Evolutionary conservation across 176 grass and related monocot genomes (phyloP).

Genomic region (Triticum urartu): DNA sequence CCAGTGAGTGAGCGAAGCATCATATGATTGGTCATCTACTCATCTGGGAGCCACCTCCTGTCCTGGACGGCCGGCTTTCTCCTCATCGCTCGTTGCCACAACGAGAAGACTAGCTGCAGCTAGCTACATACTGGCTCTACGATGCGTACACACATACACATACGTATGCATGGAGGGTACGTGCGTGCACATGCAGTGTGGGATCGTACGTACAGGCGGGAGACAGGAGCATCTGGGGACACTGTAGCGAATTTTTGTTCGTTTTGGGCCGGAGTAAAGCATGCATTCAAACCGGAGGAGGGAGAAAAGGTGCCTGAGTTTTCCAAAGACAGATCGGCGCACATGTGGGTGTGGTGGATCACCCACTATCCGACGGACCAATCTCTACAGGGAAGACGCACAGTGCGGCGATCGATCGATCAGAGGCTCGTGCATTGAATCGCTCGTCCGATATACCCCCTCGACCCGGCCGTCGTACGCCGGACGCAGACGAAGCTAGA

Average conservation of each 20-base stretch:
- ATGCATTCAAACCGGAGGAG: neutral
- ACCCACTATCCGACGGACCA: neutral
- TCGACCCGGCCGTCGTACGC: neutral
- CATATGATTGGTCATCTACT: neutral
- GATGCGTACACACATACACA: neutral
- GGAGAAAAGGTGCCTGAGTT: neutral
- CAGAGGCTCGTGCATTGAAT: neutral
- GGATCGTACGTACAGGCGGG: neutral
- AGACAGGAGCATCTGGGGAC: neutral
- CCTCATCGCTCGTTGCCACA: neutral
- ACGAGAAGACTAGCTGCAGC: neutral
- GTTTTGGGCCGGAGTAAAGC: neutral
- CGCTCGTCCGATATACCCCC: neutral
- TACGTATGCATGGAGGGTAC: neutral
- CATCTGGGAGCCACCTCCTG: no score
- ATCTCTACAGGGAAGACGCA: slow-evolving; percentile 11
- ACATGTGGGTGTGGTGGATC: neutral
- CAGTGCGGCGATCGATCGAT: slow-evolving; percentile 22
- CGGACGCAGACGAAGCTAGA: no score
- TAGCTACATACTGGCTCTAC: neutral
- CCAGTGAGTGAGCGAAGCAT: neutral
- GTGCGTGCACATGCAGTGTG: slow-evolving; percentile 2
- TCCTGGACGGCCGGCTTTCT: no score
- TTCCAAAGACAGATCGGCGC: neutral
- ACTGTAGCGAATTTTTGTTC: no score